Conservation (phyloP, 805 yeast genomes). For the Kodamaea restingae region DNA sequence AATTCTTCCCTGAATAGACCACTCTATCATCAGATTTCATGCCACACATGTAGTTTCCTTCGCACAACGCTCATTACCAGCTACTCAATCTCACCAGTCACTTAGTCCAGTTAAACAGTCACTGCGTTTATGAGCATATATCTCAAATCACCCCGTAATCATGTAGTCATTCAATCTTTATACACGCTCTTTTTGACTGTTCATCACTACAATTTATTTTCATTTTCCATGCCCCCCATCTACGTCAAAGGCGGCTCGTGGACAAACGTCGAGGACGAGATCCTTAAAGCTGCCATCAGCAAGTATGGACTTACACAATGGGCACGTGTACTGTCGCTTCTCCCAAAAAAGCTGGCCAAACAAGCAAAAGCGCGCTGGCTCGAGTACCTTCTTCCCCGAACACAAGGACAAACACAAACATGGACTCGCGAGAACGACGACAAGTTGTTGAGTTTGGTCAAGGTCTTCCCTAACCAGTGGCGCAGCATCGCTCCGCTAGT, state of each 20-base stretch:
- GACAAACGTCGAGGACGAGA: constrained; percentile 84
- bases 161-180: too few relatives aligned
- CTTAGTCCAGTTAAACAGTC: too few relatives aligned
- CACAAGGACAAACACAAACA: constrained; percentile 45
- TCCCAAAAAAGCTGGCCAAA: constrained; percentile 80
- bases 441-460: constrained; percentile 59
- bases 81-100: too few relatives aligned
- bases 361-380: constrained; percentile 93
- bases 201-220: not conserved
- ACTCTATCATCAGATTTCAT: too few relatives aligned
- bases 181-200: too few relatives aligned
- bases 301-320: constrained; percentile 94
- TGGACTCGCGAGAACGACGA: constrained; percentile 82
- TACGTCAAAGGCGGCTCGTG: constrained; percentile 87
- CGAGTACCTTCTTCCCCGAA: constrained; percentile 77
- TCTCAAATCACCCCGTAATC: too few relatives aligned
- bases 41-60: too few relatives aligned
- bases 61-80: too few relatives aligned
- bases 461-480: constrained; percentile 89
- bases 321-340: constrained; percentile 84
- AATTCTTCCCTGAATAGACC: too few relatives aligned
- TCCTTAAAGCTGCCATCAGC: constrained; percentile 83
- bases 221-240: constrained; percentile 41
- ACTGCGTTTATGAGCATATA: too few relatives aligned
- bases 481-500: constrained; percentile 76